A percentile compares a stretch with the other conserved stretches of the same genome.
These are phyloP conservation scores for Fusarium temperatum DNA, from an alignment of 2,329 filamentous ascomycete species.

Conservation along the genomic window DNA sequence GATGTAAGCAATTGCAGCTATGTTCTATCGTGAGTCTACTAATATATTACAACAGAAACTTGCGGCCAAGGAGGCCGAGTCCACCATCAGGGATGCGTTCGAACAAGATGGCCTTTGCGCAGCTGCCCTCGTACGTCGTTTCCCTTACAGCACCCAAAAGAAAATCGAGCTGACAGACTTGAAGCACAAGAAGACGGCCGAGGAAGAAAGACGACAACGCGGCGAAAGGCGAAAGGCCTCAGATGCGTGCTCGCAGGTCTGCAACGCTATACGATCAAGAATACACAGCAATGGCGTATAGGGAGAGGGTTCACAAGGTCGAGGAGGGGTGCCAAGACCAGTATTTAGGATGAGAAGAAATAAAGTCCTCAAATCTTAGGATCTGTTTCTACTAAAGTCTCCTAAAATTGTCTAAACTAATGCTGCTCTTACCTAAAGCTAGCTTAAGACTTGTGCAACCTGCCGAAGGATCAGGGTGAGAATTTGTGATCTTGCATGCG, in stretches of 20 bases:
- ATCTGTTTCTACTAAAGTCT: not conserved
- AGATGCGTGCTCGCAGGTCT: not conserved
- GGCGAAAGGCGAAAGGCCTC: not conserved
- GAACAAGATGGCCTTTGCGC: no score
- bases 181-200: not conserved
- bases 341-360: not conserved
- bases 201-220: not conserved
- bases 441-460: not conserved
- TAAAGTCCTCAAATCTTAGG: not conserved
- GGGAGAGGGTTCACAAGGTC: not conserved
- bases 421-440: not conserved
- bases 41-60: not conserved
- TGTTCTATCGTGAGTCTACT: not conserved
- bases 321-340: not conserved
- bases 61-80: not conserved
- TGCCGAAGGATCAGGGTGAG: not conserved
- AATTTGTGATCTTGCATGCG: not conserved
- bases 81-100: not conserved
- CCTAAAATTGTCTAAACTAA: not conserved
- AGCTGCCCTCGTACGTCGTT: not conserved
- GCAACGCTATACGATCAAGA: not conserved
- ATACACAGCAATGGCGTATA: not conserved
- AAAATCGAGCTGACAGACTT: not conserved
- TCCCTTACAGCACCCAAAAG: not conserved
- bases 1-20: not conserved